Conservation (phyloP, 305 asterid genomes). For the Fraxinus ornus region DNA sequence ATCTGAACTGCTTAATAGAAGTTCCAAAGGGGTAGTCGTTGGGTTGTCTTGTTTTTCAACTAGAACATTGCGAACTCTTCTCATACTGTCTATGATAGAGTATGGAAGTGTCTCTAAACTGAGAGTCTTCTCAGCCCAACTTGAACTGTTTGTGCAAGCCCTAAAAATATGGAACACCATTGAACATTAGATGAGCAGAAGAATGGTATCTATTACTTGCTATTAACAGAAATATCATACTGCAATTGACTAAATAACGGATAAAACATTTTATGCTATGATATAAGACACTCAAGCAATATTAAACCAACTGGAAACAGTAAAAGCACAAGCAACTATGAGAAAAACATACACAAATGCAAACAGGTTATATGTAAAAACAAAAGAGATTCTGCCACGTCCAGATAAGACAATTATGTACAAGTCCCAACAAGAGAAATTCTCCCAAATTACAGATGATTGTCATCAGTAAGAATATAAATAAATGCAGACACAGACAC, state of each 20-base stretch:
- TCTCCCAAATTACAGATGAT: neutral
- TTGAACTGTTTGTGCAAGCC: constrained; percentile 88
- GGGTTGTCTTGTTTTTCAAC: constrained; percentile 37
- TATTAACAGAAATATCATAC: neutral
- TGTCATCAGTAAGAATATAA: neutral
- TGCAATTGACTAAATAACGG: neutral
- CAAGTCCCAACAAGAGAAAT: neutral
- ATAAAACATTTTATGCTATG: neutral
- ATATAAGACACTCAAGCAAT: neutral
- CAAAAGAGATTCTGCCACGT: neutral
- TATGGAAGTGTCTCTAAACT: constrained; percentile 64
- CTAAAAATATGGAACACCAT: constrained; percentile 39
- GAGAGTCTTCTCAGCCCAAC: constrained; percentile 68
- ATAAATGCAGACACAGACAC: neutral
- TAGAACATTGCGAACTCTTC: constrained; percentile 46
- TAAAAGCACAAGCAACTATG: neutral
- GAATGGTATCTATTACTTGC: neutral
- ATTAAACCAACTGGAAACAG: neutral
- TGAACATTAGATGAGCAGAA: constrained; percentile 21
- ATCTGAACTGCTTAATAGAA: constrained; percentile 50
- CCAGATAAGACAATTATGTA: neutral
- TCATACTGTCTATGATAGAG: constrained; percentile 60
- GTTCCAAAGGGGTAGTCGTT: constrained; percentile 46
- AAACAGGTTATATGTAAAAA: neutral
- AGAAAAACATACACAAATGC: neutral